These are phyloP conservation scores for Alternaria brassicae DNA, from an alignment of 2,329 filamentous ascomycete species.

Conservation along the genomic window DNA sequence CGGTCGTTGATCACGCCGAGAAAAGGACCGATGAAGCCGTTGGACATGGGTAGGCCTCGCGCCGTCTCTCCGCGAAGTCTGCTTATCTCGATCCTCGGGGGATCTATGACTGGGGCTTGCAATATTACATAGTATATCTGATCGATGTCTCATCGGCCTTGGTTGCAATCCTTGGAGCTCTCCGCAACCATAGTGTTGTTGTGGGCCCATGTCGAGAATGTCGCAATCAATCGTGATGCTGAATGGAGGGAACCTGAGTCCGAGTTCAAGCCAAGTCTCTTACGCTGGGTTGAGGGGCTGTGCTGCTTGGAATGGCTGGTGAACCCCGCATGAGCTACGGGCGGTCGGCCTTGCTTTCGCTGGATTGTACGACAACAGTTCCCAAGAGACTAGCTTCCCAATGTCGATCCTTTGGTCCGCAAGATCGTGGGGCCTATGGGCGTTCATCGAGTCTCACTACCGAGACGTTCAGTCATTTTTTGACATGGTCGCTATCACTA, in stretches of 20 bases:
- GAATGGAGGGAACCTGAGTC: background rate
- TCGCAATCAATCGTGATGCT: background rate
- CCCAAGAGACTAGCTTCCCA: background rate
- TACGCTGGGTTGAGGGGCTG: background rate
- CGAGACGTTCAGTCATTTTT: background rate
- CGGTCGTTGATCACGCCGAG: background rate
- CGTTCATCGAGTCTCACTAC: background rate
- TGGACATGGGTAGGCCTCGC: slow-evolving; percentile 1
- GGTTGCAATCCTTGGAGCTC: background rate
- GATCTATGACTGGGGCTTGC: slow-evolving; percentile 1
- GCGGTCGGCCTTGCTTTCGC: background rate
- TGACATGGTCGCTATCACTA: background rate
- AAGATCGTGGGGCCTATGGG: background rate
- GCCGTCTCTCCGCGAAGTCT: background rate
- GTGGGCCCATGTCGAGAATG: background rate
- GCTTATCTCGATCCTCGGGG: slow-evolving; percentile 2
- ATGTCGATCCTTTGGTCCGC: background rate
- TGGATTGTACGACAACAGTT: background rate
- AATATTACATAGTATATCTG: background rate
- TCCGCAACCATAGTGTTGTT: background rate
- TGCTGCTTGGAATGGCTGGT: background rate
- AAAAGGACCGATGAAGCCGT: slow-evolving; percentile 3
- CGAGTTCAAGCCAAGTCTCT: background rate
- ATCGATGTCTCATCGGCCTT: background rate
- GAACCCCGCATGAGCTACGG: background rate